A percentile compares a stretch with the other conserved stretches of the same genome.
These are phyloP conservation scores for Phoma sp. DNA, from an alignment of 2,329 filamentous ascomycete species.

Conservation along the genomic window DNA sequence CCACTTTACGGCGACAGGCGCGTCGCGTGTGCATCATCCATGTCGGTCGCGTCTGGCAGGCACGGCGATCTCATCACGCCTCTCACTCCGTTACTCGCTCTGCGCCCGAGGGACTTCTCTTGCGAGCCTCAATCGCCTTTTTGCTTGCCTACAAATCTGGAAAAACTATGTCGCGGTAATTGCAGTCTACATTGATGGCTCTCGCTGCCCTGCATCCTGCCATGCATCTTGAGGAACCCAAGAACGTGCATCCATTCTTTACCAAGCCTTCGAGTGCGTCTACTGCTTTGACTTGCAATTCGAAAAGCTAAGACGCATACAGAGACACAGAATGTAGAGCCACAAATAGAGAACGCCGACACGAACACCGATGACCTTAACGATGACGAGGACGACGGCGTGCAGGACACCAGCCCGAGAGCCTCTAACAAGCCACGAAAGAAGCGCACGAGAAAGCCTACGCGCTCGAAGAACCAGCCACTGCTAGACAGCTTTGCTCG, in stretches of 20 bases:
- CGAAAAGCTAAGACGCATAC: slow-evolving; percentile 3
- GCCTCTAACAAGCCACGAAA: slow-evolving; percentile 24
- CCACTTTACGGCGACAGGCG: slow-evolving; percentile 17
- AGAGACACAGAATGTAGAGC: slow-evolving; percentile 25
- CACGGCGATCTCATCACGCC: background rate
- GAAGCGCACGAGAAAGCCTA: slow-evolving; percentile 32
- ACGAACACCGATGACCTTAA: slow-evolving; percentile 19
- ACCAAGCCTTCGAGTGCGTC: slow-evolving; percentile 36
- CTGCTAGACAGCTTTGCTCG: slow-evolving; percentile 38
- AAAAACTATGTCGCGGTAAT: slow-evolving; percentile 5
- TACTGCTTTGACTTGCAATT: background rate
- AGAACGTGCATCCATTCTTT: slow-evolving; percentile 50
- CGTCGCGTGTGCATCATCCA: slow-evolving; percentile 20
- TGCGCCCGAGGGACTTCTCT: background rate
- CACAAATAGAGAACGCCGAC: slow-evolving; percentile 4
- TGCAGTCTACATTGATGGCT: slow-evolving; percentile 40
- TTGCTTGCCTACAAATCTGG: background rate
- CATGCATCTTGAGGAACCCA: slow-evolving; percentile 46
- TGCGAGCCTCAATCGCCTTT: background rate
- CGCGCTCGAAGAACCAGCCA: slow-evolving; percentile 29
- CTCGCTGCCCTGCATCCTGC: slow-evolving; percentile 42
- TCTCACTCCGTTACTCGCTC: background rate
- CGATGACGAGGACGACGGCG: slow-evolving; percentile 28
- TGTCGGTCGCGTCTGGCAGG: slow-evolving; percentile 4
- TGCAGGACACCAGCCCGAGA: slow-evolving; percentile 22